Conservation (phyloP, 371 early-diverging fungal genomes). For the Mortierella sp. region DNA sequence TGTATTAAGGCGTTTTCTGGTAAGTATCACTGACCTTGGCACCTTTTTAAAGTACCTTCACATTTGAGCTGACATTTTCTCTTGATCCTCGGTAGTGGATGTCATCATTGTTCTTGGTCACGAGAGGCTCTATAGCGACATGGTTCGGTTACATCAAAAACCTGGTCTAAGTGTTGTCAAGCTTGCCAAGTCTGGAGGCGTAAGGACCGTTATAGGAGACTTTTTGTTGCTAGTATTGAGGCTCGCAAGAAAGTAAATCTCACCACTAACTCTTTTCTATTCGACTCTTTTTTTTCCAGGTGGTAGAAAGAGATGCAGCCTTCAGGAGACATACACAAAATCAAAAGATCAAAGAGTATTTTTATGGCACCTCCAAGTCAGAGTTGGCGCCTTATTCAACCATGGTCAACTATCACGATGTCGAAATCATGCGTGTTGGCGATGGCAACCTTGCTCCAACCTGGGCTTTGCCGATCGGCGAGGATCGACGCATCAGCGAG, state of each 20-base stretch:
- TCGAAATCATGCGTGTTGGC: constrained; percentile 84
- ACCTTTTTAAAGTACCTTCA: no score
- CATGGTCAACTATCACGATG: constrained; percentile 79
- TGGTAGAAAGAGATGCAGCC: constrained; percentile 84
- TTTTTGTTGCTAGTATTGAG: background rate
- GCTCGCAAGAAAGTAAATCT: background rate
- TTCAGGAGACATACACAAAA: constrained; percentile 77
- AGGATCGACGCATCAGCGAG: constrained; percentile 80
- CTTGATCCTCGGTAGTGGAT: constrained; percentile 62
- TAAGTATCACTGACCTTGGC: constrained; percentile 29
- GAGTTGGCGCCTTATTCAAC: constrained; percentile 88
- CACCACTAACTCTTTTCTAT: background rate
- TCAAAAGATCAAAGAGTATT: constrained; percentile 89
- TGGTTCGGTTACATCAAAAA: constrained; percentile 67
- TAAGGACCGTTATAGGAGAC: constrained; percentile 55
- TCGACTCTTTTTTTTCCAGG: constrained; percentile 49
- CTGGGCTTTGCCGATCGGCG: constrained; percentile 92
- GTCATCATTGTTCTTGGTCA: constrained; percentile 91
- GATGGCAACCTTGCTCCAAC: constrained; percentile 88
- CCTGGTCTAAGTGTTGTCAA: constrained; percentile 77
- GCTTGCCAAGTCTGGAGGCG: constrained; percentile 94
- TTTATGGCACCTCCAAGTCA: constrained; percentile 84
- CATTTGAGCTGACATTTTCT: background rate
- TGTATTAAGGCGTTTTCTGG: constrained; percentile 74
- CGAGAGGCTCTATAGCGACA: constrained; percentile 91